These are phyloP conservation scores for Rhizopogon vesiculosus DNA, from an alignment of 768 basidiomycete genomes.

Conservation along the genomic window DNA sequence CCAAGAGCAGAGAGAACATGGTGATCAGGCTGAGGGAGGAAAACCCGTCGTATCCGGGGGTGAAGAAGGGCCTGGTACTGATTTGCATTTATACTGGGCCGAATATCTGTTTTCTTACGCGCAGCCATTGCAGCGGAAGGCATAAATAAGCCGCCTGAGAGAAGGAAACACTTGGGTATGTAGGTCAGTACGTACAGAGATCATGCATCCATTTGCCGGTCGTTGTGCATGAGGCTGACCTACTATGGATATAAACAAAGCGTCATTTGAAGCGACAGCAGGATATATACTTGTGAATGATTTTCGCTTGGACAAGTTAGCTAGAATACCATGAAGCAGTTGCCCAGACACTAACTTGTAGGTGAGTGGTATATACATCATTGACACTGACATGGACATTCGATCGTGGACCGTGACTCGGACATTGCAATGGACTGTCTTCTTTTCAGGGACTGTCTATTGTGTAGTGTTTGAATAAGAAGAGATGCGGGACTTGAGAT, in stretches of 20 bases:
- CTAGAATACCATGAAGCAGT: too few species aligned
- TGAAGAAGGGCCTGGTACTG: background rate
- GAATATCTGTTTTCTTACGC: background rate
- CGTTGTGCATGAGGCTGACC: background rate
- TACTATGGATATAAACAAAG: background rate
- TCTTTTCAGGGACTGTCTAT: too few species aligned
- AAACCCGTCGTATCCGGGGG: background rate
- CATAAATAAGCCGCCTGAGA: background rate
- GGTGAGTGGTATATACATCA: too few species aligned
- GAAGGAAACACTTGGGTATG: background rate
- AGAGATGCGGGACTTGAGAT: too few species aligned
- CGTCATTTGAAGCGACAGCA: too few species aligned
- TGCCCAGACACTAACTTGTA: too few species aligned
- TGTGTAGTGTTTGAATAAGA: too few species aligned
- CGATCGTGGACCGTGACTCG: too few species aligned
- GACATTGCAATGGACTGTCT: too few species aligned
- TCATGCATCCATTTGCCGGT: background rate
- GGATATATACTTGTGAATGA: too few species aligned
- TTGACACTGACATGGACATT: too few species aligned
- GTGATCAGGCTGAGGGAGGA: background rate
- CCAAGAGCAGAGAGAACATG: slow-evolving; percentile 9
- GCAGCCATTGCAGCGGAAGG: background rate
- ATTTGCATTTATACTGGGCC: background rate
- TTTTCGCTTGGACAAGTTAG: too few species aligned
- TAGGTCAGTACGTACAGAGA: background rate